Percentiles rank a stretch among this genome's conserved stretches.
phyloP scores from a whole-genome alignment of 2,329 filamentous ascomycete genomes.

The Penicillium capsulatum region DNA sequence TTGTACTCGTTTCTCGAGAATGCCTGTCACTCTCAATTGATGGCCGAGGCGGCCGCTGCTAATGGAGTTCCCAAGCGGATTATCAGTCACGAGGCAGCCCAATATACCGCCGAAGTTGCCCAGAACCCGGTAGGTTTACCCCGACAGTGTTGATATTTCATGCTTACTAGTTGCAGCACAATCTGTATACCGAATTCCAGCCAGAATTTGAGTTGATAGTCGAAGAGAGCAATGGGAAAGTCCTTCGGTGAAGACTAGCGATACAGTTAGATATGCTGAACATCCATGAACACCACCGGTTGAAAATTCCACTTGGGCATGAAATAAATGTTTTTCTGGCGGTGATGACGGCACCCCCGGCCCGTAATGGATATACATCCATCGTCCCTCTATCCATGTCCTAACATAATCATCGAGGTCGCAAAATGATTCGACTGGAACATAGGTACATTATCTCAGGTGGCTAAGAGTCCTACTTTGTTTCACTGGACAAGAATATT shows the following conservation, averaged over 20 bases:
- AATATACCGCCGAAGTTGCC: constrained; percentile 34
- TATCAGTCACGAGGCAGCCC: constrained; percentile 32
- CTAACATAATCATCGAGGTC: too few species aligned
- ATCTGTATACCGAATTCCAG: constrained; percentile 40
- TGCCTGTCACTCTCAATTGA: constrained; percentile 40
- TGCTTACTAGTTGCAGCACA: constrained; percentile 27
- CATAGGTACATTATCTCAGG: too few species aligned
- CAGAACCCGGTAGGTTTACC: constrained; percentile 33
- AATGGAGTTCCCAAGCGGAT: constrained; percentile 37
- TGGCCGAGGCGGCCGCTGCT: constrained; percentile 41
- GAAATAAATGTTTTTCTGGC: too few species aligned
- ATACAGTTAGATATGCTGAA: too few species aligned
- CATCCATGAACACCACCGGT: too few species aligned
- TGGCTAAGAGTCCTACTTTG: too few species aligned
- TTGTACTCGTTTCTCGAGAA: constrained; percentile 41
- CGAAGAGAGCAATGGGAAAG: constrained; percentile 35
- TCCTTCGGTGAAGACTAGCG: constrained; percentile 28
- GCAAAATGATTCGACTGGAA: too few species aligned
- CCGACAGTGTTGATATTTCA: not conserved
- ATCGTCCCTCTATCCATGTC: too few species aligned
- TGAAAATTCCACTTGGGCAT: too few species aligned
- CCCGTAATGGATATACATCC: too few species aligned
- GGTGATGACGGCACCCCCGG: too few species aligned
- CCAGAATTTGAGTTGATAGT: constrained; percentile 38
- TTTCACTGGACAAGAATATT: too few species aligned